A percentile compares a stretch with the other conserved stretches of the same genome.
Evolutionary conservation across 768 basidiomycete species (phyloP).

Genomic region (Boletus insuetus): DNA sequence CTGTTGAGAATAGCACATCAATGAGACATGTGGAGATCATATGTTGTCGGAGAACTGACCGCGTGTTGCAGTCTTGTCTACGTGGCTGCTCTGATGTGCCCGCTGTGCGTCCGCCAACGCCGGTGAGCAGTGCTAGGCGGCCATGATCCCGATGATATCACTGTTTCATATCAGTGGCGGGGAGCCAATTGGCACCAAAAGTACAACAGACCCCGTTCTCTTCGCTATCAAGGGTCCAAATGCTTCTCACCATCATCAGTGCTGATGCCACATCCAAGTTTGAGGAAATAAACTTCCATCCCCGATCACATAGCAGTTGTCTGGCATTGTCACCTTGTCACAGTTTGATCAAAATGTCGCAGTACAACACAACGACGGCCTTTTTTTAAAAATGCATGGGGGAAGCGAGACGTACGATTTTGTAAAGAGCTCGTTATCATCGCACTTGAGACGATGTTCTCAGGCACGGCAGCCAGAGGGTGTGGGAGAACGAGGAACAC

Average conservation of each 20-base stretch:
- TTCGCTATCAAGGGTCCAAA: not conserved
- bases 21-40: not conserved
- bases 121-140: too few relatives aligned
- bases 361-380: too few relatives aligned
- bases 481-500: not conserved
- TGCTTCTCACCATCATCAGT: not conserved
- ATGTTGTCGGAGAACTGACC: not conserved
- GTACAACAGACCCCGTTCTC: too few relatives aligned
- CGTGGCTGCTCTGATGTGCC: not conserved
- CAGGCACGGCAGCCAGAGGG: not conserved
- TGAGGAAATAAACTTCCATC: slow-evolving; percentile 1
- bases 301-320: not conserved
- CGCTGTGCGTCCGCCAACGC: not conserved
- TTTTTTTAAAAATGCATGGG: not conserved
- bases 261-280: not conserved
- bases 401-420: not conserved
- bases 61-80: not conserved
- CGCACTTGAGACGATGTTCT: not conserved
- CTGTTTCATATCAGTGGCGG: not conserved
- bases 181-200: not conserved
- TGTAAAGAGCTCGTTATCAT: not conserved
- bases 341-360: not conserved
- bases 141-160: not conserved
- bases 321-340: not conserved
- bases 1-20: not conserved